Evolutionary conservation across 2,329 filamentous ascomycete species (phyloP).

Genomic region (Verticillium nonalfalfae): DNA sequence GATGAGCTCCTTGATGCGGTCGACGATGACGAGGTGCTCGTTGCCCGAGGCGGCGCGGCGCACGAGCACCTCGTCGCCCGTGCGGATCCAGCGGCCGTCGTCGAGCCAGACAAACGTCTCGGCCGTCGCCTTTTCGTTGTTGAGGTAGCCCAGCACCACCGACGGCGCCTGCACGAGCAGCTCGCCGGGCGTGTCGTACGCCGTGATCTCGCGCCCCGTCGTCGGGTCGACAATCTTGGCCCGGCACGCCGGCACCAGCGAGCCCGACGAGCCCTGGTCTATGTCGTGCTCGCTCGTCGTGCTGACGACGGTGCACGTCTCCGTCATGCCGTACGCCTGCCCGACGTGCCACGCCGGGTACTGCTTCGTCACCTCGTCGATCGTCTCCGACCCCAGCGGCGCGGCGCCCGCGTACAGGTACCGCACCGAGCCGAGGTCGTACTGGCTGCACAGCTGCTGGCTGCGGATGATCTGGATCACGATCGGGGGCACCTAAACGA

Average conservation of each 20-base stretch:
- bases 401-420: conserved; percentile 67
- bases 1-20: conserved; percentile 66
- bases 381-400: conserved; percentile 64
- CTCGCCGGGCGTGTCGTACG: conserved; percentile 70
- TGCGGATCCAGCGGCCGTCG: conserved; percentile 71
- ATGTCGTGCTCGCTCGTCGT: conserved; percentile 53
- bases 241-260: conserved; percentile 55
- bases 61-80: conserved; percentile 73
- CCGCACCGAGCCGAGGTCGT: conserved; percentile 62
- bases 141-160: conserved; percentile 75
- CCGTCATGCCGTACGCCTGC: conserved; percentile 73
- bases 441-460: conserved; percentile 50
- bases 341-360: conserved; percentile 61
- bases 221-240: conserved; percentile 56
- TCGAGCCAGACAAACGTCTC: conserved; percentile 68
- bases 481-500: conserved; percentile 63
- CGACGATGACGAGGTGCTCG: conserved; percentile 81
- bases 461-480: conserved; percentile 68
- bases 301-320: conserved; percentile 63
- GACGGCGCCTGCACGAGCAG: conserved; percentile 72
- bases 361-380: conserved; percentile 51
- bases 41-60: conserved; percentile 53
- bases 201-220: conserved; percentile 63
- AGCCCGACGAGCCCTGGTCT: conserved; percentile 63
- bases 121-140: conserved; percentile 75